Conservation (phyloP, 1,284 basidiomycete genomes). For the Schizopora paradoxa region DNA sequence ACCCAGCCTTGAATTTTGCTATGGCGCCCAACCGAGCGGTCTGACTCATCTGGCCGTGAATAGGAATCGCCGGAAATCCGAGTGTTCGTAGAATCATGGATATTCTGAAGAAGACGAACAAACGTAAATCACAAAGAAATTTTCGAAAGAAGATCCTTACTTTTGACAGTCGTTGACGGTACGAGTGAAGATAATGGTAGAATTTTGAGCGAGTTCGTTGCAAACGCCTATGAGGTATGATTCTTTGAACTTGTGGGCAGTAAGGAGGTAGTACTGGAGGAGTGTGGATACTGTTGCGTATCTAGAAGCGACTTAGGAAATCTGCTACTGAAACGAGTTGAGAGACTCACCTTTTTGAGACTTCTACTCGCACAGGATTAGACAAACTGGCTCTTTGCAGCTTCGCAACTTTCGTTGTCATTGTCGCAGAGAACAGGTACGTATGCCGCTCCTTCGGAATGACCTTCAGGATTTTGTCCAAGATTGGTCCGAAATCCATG, state of each 20-base stretch:
- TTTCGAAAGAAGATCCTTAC: conserved; percentile 32
- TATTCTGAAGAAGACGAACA: conserved; percentile 44
- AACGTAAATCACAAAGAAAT: conserved; percentile 1
- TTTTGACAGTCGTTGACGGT: conserved; percentile 93
- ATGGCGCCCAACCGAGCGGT: conserved; percentile 92
- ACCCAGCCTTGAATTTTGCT: conserved; percentile 94
- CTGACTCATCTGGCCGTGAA: conserved; percentile 95
- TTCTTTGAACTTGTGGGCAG: conserved; percentile 92
- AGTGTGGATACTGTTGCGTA: conserved; percentile 97
- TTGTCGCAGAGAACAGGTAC: conserved; percentile 98
- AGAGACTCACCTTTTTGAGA: conserved; percentile 77
- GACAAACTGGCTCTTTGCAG: conserved; percentile 93
- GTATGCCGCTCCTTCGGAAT: conserved; percentile 94
- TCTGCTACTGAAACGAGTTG: conserved; percentile 10
- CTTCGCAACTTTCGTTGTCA: conserved; percentile 99
- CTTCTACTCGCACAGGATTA: conserved; percentile 94
- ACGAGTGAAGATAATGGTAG: conserved; percentile 94
- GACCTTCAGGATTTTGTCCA: conserved; percentile 95
- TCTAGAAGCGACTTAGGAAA: too few species aligned
- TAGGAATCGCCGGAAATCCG: conserved; percentile 92
- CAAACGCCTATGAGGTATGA: conserved; percentile 86
- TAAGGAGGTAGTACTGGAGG: conserved; percentile 93
- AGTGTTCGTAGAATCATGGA: conserved; percentile 87
- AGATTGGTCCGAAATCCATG: conserved; percentile 95
- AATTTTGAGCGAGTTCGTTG: conserved; percentile 88